These are phyloP conservation scores for Puccinia coronata DNA, from an alignment of 1,284 basidiomycete genomes.

Conservation along the genomic window DNA sequence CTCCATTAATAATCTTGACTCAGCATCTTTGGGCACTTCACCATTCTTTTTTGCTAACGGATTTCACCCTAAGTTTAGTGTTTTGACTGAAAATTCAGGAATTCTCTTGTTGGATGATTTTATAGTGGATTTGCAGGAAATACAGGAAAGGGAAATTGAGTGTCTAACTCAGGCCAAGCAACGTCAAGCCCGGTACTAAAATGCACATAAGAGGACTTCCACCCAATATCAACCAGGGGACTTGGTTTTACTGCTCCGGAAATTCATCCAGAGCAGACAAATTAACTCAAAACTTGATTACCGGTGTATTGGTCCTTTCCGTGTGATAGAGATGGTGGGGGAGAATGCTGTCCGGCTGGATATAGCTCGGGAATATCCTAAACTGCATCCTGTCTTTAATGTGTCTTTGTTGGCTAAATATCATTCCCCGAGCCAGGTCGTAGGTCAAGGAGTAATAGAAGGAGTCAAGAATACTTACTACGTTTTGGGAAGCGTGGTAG, in stretches of 20 bases:
- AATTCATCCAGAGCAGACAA: neutral
- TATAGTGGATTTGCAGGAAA: neutral
- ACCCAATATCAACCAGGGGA: neutral
- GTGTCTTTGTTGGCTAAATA: neutral
- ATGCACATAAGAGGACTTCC: neutral
- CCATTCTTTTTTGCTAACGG: slow-evolving; percentile 25
- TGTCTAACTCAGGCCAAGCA: neutral
- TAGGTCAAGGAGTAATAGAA: neutral
- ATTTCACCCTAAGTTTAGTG: neutral
- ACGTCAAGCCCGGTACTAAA: neutral
- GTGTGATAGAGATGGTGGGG: neutral
- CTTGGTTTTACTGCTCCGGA: neutral
- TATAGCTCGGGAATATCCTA: neutral
- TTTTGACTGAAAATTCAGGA: neutral
- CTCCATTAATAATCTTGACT: neutral
- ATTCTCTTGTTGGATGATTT: neutral
- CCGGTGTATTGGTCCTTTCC: neutral
- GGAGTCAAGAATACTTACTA: neutral
- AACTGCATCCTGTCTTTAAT: slow-evolving; percentile 25
- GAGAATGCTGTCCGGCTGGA: neutral
- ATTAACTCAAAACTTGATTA: slow-evolving; percentile 9
- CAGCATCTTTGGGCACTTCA: neutral
- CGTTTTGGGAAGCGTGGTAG: neutral
- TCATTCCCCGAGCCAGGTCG: neutral
- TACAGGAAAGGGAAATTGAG: neutral